Base-by-base conservation (phyloP, 2,329 filamentous ascomycete species). In the Penicillium sp. region DNA sequence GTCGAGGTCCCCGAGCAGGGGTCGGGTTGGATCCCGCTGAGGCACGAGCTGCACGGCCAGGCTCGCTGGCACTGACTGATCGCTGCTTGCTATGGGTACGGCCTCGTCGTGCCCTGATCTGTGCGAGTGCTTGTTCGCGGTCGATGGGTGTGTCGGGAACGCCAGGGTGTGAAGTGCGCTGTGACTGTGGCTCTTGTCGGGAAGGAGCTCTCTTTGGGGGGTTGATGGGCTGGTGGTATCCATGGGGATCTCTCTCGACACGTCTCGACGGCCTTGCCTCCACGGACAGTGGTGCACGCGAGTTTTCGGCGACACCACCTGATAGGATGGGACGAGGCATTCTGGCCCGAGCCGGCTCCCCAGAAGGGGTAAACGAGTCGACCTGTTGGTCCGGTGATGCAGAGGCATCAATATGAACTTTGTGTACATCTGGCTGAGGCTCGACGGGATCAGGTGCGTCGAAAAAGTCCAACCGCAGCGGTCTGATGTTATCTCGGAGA, bases 101-200 rank as follows among this genome's bases (percentile, higher is more conserved):
- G 15, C 74, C 76, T 53, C 79, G 72, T 46, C 79, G 69, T n/a
- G 78, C 78, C 55, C 77, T 68, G 41, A 81, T 81, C 60, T 80
- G 78, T 8, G 79, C 79, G 2, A 81, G 69, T 2, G 79, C 79
- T 58, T 78, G 74, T 68, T 81, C 78, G 21, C 78, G 75, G 49
- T 71, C 76, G 52, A 80, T 73, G 4, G 78, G 77, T 1, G 75
- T 77, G n/a, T 75, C 73, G 1, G 74, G 71, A 16, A 78, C 60
- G 27, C 67, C 65, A 29, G 64, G 64, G 38, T 58, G 59, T 7
- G 48, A 70, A 60, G 47, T 64, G 50, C 51, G 68, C 25, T 60
- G 65, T 3, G 62, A 58, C 2, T 58, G 41, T 16, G 57, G 46
- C 13, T 66, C 68, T 45, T 73, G 73, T 19, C 67, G 70, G 21